A percentile compares a stretch with the other conserved stretches of the same genome.
phyloP scores from a whole-genome alignment of 2,329 filamentous ascomycete genomes.

The Fusarium tuaranense region DNA sequence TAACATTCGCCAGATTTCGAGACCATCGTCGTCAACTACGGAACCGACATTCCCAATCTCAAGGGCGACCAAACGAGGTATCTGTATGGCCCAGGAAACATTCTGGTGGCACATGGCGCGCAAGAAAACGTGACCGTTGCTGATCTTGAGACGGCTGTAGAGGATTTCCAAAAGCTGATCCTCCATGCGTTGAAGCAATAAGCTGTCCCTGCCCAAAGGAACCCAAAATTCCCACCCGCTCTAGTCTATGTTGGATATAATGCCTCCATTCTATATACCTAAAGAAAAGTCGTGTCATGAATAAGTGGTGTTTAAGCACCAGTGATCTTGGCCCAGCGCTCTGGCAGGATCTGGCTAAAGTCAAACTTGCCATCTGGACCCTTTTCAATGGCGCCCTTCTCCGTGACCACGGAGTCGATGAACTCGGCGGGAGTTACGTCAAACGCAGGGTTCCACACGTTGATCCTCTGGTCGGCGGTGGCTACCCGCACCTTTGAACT shows the following conservation, averaged over 20 bases:
- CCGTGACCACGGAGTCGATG: constrained; percentile 95
- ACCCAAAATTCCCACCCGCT: constrained; percentile 6
- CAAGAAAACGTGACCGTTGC: constrained; percentile 82
- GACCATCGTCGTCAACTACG: constrained; percentile 88
- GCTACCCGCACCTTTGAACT: constrained; percentile 77
- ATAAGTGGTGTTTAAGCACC: constrained; percentile 31
- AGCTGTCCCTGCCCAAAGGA: constrained; percentile 11
- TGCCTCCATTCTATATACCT: constrained; percentile 4
- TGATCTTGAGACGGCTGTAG: constrained; percentile 82
- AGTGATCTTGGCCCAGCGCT: constrained; percentile 60
- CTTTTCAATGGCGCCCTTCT: constrained; percentile 89
- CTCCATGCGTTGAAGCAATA: constrained; percentile 61
- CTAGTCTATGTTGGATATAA: constrained; percentile 42
- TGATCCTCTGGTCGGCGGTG: constrained; percentile 81
- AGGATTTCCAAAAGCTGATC: constrained; percentile 81
- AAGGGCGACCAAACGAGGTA: constrained; percentile 75
- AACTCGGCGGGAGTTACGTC: constrained; percentile 91
- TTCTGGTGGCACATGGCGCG: constrained; percentile 88
- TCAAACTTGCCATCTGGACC: constrained; percentile 76
- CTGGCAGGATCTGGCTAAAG: constrained; percentile 67
- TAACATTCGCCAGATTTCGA: constrained; percentile 72
- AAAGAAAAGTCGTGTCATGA: constrained; percentile 12
- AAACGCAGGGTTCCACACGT: constrained; percentile 97
- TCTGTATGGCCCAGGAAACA: constrained; percentile 77
- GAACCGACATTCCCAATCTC: constrained; percentile 88